These are phyloP conservation scores for Tetracentron sinense DNA, from an alignment of 164 flowering plant genomes.

Conservation along the genomic window DNA sequence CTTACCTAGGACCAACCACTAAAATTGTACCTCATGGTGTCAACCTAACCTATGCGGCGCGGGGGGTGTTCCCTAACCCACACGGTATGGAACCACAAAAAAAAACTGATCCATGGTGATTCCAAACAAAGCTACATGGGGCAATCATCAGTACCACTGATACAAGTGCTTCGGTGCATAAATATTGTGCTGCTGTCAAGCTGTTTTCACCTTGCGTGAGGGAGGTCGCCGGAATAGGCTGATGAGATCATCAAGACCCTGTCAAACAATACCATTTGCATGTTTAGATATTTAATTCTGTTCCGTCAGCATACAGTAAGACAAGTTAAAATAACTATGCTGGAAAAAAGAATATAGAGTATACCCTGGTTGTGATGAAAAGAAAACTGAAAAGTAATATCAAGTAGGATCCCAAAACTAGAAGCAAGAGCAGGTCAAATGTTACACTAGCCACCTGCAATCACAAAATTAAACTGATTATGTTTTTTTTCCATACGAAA, in stretches of 20 bases:
- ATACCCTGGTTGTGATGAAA: slow-evolving; percentile 89
- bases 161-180: background rate
- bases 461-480: slow-evolving; percentile 2
- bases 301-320: background rate
- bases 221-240: slow-evolving; percentile 87
- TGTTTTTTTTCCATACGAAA: background rate
- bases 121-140: background rate
- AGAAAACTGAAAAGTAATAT: slow-evolving; percentile 84
- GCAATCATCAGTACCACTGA: background rate
- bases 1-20: background rate
- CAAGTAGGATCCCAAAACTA: slow-evolving; percentile 83
- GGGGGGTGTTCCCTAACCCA: background rate
- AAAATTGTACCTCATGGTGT: background rate
- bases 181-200: slow-evolving; percentile 25
- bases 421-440: slow-evolving; percentile 86
- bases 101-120: no score
- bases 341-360: slow-evolving; percentile 6
- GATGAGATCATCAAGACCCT: slow-evolving; percentile 98
- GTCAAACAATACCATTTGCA: slow-evolving; percentile 20
- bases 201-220: slow-evolving; percentile 79
- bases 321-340: background rate
- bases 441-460: slow-evolving; percentile 90
- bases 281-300: slow-evolving; percentile 1
- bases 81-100: no score
- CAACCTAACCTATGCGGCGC: background rate